Evolutionary conservation across 2,329 filamentous ascomycete genomes (phyloP).

Genomic region (Teratosphaeria nubilosa): DNA sequence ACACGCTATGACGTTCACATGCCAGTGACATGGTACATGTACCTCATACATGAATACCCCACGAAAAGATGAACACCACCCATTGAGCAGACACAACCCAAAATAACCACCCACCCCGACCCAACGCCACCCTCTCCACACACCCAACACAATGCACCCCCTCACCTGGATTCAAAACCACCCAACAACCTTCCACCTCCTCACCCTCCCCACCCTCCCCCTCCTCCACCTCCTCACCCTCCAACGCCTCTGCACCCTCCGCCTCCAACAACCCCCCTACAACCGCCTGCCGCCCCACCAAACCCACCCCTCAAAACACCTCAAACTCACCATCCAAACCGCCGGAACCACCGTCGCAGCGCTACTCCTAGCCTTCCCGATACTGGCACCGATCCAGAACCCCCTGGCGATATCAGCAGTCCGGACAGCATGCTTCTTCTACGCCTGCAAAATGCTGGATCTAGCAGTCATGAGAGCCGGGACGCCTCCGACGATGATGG

Average conservation of each 20-base stretch:
- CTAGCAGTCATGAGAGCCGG: constrained; percentile 6
- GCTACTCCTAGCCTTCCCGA: not conserved
- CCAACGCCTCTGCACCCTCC: not conserved
- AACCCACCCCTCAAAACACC: not conserved
- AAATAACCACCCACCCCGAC: not conserved
- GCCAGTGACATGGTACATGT: not conserved
- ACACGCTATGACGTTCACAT: not conserved
- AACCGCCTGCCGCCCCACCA: not conserved
- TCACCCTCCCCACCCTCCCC: not conserved
- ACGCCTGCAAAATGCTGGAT: constrained; percentile 11
- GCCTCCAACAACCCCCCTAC: not conserved
- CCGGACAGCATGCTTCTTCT: constrained; percentile 12
- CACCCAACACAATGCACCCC: not conserved
- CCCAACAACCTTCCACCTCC: not conserved
- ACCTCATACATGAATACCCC: too few species aligned
- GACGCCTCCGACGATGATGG: constrained; percentile 5
- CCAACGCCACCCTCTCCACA: too few species aligned
- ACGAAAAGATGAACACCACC: too few species aligned
- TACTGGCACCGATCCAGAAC: not conserved
- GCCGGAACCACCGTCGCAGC: not conserved
- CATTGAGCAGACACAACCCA: too few species aligned
- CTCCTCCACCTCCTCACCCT: not conserved
- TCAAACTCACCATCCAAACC: not conserved
- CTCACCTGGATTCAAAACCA: not conserved
- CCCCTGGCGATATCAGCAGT: constrained; percentile 1